Evolutionary conservation across 257 asterid species (phyloP).

Genomic region (Solanum clarkiae): DNA sequence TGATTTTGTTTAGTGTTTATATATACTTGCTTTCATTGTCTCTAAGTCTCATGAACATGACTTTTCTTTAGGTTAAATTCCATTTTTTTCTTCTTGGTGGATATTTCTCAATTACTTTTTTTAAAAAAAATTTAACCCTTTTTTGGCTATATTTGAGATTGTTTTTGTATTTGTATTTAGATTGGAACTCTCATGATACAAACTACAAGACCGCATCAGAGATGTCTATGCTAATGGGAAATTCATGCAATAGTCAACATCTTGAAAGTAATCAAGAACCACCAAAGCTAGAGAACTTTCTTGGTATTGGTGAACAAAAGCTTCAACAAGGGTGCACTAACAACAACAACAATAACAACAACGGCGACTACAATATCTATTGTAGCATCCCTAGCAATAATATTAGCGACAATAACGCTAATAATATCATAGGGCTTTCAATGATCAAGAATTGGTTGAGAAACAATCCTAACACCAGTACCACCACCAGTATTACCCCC

Average conservation of each 20-base stretch:
- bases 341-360: background rate
- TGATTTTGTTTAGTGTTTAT: background rate
- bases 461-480: slow-evolving; percentile 23
- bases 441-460: slow-evolving; percentile 80
- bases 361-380: background rate
- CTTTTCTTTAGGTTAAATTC: background rate
- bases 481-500: background rate
- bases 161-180: slow-evolving; percentile 6
- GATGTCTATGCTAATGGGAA: slow-evolving; percentile 3
- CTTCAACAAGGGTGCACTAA: slow-evolving; percentile 1
- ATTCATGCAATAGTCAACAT: slow-evolving; percentile 23
- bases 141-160: background rate
- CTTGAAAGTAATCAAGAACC: slow-evolving; percentile 22
- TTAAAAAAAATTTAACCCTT: background rate
- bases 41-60: background rate
- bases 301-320: slow-evolving; percentile 20
- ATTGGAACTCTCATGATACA: slow-evolving; percentile 32
- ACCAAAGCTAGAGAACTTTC: slow-evolving; percentile 65
- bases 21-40: background rate
- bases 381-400: background rate
- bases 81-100: background rate
- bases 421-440: slow-evolving; percentile 46
- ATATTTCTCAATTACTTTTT: background rate
- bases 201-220: slow-evolving; percentile 15
- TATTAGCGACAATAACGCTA: background rate